These are phyloP conservation scores for Senecio squalidus DNA, from an alignment of 140 eudicot species.

Conservation along the genomic window DNA sequence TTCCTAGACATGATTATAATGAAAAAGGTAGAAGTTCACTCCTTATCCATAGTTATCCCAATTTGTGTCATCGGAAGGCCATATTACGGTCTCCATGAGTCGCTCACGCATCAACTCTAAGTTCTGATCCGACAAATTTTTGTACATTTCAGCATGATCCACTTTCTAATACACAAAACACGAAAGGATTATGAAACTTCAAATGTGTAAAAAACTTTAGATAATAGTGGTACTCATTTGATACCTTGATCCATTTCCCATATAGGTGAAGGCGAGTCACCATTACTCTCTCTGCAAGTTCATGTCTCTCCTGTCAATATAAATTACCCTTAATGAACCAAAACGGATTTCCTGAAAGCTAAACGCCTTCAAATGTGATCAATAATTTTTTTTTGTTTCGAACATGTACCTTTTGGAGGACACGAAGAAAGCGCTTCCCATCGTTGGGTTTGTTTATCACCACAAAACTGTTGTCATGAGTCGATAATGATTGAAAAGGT, in stretches of 20 bases:
- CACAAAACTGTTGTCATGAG: slow-evolving; percentile 49
- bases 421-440: slow-evolving; percentile 75
- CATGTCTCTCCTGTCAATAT: slow-evolving; percentile 66
- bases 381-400: not conserved
- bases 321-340: not conserved
- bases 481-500: not conserved
- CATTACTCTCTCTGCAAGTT: slow-evolving; percentile 96
- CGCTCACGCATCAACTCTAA: slow-evolving; percentile 95
- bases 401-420: slow-evolving; percentile 65
- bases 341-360: not conserved
- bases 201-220: not conserved
- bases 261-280: slow-evolving; percentile 92
- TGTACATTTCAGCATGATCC: slow-evolving; percentile 77
- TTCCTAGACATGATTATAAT: slow-evolving; percentile 27
- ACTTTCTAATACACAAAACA: slow-evolving; percentile 50
- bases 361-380: too few relatives aligned
- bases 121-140: slow-evolving; percentile 76
- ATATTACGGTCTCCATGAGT: slow-evolving; percentile 71
- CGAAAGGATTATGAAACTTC: not conserved
- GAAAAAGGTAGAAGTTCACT: slow-evolving; percentile 12
- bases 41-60: slow-evolving; percentile 41
- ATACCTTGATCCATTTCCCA: slow-evolving; percentile 89
- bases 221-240: not conserved
- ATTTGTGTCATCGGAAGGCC: slow-evolving; percentile 86
- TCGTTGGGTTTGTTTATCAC: slow-evolving; percentile 58